Conservation (phyloP, 2,329 filamentous ascomycete genomes). For the Lasiodiplodia sp. region DNA sequence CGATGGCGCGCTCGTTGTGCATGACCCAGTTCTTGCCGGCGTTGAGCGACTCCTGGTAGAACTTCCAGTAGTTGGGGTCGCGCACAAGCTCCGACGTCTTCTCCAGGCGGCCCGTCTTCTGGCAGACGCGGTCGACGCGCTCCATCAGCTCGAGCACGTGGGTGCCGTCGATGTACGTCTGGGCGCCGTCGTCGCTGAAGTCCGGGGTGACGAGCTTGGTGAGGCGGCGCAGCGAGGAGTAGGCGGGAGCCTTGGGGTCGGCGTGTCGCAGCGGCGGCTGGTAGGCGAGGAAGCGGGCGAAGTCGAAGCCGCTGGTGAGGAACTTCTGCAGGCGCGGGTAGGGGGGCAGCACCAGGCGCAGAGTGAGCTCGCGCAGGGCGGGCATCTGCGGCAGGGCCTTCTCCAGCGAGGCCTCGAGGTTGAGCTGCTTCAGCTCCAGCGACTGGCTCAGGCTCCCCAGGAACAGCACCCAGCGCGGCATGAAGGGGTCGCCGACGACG, state of each 20-base stretch:
- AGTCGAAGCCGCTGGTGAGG: conserved; percentile 23
- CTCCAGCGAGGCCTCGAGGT: conserved; percentile 21
- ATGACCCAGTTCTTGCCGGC: conserved; percentile 24
- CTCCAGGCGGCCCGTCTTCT: conserved; percentile 20
- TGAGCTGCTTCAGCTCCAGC: conserved; percentile 17
- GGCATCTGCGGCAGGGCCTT: conserved; percentile 22
- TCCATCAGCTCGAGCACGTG: conserved; percentile 28
- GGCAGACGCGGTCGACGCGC: conserved; percentile 24
- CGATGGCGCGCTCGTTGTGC: conserved; percentile 16
- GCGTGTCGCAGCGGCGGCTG: conserved; percentile 1
- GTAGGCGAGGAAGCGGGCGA: conserved; percentile 22
- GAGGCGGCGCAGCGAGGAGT: neutral
- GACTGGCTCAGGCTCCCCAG: conserved; percentile 19
- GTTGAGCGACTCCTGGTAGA: conserved; percentile 22
- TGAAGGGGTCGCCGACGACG: conserved; percentile 23
- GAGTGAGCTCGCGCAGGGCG: conserved; percentile 26
- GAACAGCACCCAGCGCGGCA: conserved; percentile 25
- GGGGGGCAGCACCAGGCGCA: conserved; percentile 22
- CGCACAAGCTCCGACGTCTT: conserved; percentile 3
- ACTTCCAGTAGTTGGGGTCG: conserved; percentile 24
- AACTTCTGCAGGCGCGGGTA: conserved; percentile 26
- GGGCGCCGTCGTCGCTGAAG: conserved; percentile 23
- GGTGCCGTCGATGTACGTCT: conserved; percentile 22
- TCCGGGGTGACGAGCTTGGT: conserved; percentile 23
- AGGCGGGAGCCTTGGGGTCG: too few relatives aligned